Evolutionary conservation across 192 early-diverging fungal species (phyloP).

Genomic region (Geosiphon pyriformis): DNA sequence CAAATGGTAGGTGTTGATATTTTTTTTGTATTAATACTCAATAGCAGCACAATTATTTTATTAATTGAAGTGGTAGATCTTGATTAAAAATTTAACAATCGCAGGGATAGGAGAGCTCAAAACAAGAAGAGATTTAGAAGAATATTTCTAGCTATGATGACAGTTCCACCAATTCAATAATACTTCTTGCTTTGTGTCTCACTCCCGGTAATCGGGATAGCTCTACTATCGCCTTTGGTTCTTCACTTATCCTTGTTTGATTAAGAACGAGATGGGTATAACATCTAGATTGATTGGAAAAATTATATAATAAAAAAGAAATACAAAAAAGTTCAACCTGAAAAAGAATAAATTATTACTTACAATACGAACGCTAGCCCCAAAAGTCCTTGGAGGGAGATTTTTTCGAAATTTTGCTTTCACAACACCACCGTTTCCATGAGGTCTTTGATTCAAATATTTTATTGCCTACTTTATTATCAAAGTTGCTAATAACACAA

Average conservation of each 20-base stretch:
- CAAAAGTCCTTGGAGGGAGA: conserved; percentile 93
- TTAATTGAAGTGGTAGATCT: no score
- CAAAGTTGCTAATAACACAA: background rate
- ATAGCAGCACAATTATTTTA: no score
- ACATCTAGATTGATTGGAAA: conserved; percentile 56
- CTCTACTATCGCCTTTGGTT: background rate
- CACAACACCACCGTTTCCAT: conserved; percentile 95
- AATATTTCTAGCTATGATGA: no score
- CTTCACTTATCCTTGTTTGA: background rate
- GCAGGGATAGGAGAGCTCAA: no score
- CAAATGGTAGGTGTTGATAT: no score
- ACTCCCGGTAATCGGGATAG: background rate
- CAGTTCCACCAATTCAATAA: no score
- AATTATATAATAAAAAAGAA: background rate
- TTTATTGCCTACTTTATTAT: background rate
- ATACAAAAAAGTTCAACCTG: background rate
- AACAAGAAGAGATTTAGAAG: no score
- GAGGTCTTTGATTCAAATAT: conserved; percentile 41
- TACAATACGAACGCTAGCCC: conserved; percentile 88
- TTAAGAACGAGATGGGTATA: conserved; percentile 78
- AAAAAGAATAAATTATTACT: conserved; percentile 32
- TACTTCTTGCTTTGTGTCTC: no score
- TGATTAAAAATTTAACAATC: no score
- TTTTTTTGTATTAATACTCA: no score
- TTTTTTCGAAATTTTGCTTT: conserved; percentile 96